These are phyloP conservation scores for Saccharum officinarum DNA, from an alignment of 176 grass and related monocot species.

Conservation along the genomic window DNA sequence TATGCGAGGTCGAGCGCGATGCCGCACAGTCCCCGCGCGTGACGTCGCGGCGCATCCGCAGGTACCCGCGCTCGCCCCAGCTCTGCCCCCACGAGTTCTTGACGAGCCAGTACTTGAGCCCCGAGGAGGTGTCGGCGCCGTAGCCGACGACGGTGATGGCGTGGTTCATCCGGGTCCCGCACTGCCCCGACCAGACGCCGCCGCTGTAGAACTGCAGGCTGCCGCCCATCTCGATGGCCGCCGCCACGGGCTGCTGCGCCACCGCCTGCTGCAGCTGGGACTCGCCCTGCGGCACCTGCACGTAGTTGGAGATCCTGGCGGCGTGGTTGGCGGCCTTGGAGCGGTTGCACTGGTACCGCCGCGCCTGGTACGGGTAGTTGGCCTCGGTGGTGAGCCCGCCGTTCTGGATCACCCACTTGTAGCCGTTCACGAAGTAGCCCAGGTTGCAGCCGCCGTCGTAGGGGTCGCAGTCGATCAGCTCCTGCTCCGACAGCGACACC, in stretches of 20 bases:
- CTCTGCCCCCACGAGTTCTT: constrained; percentile 39
- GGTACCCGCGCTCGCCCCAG: constrained; percentile 42
- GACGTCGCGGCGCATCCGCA: constrained; percentile 19
- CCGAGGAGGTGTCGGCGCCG: constrained; percentile 19
- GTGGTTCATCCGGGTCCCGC: constrained; percentile 36
- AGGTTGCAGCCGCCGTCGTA: constrained; percentile 40
- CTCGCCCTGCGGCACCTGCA: constrained; percentile 23
- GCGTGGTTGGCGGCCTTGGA: background rate
- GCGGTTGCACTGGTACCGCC: background rate
- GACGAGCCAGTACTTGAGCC: constrained; percentile 44
- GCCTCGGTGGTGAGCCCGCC: constrained; percentile 33
- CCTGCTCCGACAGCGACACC: constrained; percentile 50
- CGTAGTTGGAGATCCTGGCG: constrained; percentile 15
- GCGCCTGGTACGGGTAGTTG: constrained; percentile 48
- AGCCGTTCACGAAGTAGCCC: constrained; percentile 26
- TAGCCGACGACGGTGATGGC: constrained; percentile 55
- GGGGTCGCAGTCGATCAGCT: constrained; percentile 61
- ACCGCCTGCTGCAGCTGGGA: constrained; percentile 17
- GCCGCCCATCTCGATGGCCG: constrained; percentile 40
- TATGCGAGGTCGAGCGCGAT: constrained; percentile 39
- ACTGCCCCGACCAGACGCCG: constrained; percentile 53
- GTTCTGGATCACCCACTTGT: constrained; percentile 42
- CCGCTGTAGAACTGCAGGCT: constrained; percentile 45
- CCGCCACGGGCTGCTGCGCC: constrained; percentile 41
- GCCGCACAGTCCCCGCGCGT: constrained; percentile 13